Conservation (phyloP, 2,329 filamentous ascomycete species). For the Aspergillus thermomutatus region DNA sequence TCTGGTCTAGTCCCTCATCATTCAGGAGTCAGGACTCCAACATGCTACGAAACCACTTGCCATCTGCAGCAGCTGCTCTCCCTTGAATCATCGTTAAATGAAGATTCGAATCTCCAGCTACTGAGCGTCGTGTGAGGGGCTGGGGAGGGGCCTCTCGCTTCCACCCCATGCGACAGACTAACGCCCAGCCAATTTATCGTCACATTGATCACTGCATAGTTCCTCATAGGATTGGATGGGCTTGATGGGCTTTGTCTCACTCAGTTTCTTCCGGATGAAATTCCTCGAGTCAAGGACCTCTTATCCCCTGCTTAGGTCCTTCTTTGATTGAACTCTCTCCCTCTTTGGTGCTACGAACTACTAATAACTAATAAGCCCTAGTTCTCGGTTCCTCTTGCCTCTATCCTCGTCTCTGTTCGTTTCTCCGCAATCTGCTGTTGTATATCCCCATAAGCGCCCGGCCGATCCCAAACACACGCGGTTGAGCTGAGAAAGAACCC, state of each 20-base stretch:
- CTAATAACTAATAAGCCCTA: not conserved
- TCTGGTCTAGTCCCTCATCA: not conserved
- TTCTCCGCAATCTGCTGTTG: not conserved
- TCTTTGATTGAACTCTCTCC: not conserved
- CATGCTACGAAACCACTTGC: not conserved
- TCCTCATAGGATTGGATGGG: constrained; percentile 9
- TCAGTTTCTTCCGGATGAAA: constrained; percentile 2
- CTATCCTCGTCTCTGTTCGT: not conserved
- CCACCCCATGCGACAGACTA: constrained; percentile 5
- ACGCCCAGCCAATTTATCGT: constrained; percentile 4
- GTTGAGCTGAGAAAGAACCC: not conserved
- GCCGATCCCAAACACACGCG: not conserved
- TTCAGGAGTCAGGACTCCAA: not conserved
- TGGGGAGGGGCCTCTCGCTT: not conserved
- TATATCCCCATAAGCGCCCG: not conserved
- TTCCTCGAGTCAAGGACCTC: not conserved
- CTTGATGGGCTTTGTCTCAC: constrained; percentile 13
- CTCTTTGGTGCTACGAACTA: not conserved
- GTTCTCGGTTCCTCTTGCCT: not conserved
- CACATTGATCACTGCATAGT: not conserved
- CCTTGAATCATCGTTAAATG: not conserved
- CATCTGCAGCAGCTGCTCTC: not conserved
- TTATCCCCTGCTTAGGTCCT: constrained; percentile 5
- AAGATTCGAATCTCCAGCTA: not conserved
- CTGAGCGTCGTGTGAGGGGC: not conserved